Evolutionary conservation across 768 basidiomycete genomes (phyloP).

Genomic region (Tulasnella sp.): DNA sequence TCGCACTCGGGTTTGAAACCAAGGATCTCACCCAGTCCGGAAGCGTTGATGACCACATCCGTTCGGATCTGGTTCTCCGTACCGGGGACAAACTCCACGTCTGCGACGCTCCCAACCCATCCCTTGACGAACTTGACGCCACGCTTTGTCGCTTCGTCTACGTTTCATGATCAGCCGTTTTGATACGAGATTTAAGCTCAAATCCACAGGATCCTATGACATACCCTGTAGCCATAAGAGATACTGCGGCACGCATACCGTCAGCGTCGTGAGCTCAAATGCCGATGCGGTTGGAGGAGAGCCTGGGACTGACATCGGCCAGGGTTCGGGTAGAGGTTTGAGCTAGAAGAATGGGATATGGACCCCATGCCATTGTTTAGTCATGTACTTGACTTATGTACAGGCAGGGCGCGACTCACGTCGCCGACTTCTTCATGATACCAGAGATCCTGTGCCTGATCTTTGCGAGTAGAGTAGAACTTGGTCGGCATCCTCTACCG

Average conservation of each 20-base stretch:
- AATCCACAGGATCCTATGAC: neutral
- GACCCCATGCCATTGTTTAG: neutral
- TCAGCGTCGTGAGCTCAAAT: constrained; percentile 36
- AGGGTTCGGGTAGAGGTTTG: neutral
- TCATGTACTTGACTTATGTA: too few species aligned
- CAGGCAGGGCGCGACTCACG: constrained; percentile 23
- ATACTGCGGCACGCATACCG: constrained; percentile 41
- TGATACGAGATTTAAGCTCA: neutral
- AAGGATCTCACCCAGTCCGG: constrained; percentile 36
- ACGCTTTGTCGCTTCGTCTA: constrained; percentile 27
- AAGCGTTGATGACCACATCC: constrained; percentile 44
- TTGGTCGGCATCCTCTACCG: constrained; percentile 32
- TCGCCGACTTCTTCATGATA: constrained; percentile 32
- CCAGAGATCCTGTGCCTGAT: constrained; percentile 27
- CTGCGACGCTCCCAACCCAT: constrained; percentile 35
- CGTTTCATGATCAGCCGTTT: too few species aligned
- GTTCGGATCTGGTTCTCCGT: constrained; percentile 20
- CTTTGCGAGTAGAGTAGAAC: constrained; percentile 24
- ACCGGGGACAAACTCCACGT: constrained; percentile 34
- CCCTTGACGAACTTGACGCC: constrained; percentile 37
- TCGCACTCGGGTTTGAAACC: neutral
- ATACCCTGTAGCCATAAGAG: constrained; percentile 35
- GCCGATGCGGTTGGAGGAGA: constrained; percentile 24
- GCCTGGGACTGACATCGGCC: neutral
- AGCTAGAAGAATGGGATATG: neutral